Conservation (phyloP, 202 grass and related monocot genomes). For the Zoysia matrella region DNA sequence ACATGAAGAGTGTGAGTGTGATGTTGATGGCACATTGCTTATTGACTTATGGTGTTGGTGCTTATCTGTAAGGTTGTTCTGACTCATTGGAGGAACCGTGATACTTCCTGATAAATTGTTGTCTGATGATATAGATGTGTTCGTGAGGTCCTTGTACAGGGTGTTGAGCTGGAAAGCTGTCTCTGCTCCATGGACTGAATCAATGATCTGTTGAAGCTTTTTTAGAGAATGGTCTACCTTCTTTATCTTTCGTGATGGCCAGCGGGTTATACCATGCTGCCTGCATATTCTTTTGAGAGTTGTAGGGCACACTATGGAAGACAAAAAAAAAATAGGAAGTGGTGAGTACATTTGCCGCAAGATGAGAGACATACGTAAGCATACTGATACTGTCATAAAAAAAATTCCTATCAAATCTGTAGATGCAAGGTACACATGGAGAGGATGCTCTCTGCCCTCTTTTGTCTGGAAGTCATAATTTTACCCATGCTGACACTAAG, state of each 20-base stretch:
- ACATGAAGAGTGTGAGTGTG: constrained; percentile 62
- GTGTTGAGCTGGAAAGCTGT: constrained; percentile 70
- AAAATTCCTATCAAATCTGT: neutral
- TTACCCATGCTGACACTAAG: constrained; percentile 20
- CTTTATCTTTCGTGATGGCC: no score
- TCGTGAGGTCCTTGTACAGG: constrained; percentile 81
- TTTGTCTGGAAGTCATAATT: constrained; percentile 20
- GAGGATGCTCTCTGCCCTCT: constrained; percentile 31
- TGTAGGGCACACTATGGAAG: constrained; percentile 34
- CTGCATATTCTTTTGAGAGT: no score
- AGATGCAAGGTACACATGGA: constrained; percentile 26
- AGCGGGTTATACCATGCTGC: no score
- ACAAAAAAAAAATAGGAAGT: constrained; percentile 36
- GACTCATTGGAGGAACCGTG: no score
- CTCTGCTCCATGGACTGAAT: constrained; percentile 22
- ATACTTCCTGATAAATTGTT: no score
- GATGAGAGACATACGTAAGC: constrained; percentile 21
- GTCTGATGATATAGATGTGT: constrained; percentile 57
- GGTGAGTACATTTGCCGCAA: constrained; percentile 40
- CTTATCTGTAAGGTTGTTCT: no score
- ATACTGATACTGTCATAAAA: constrained; percentile 31
- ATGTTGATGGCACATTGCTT: constrained; percentile 53
- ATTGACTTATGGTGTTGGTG: no score
- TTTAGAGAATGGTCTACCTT: no score
- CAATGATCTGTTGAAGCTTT: no score